A percentile compares a stretch with the other conserved stretches of the same genome.
Conservation (phyloP, 2,329 filamentous ascomycete species). For the Scytalidium sp. region DNA sequence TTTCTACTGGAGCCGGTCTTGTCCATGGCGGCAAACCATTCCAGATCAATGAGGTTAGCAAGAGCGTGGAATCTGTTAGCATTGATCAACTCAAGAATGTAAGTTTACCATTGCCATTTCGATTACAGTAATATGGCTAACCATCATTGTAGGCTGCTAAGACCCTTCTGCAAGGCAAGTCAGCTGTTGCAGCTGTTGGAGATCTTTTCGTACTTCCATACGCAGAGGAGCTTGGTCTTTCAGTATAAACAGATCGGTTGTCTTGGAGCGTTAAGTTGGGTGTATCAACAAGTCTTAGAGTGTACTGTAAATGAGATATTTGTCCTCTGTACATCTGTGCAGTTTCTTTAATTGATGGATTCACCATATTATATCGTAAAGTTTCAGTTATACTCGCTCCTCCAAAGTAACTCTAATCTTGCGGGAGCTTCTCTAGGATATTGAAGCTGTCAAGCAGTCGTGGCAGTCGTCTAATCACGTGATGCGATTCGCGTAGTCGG, state of each 20-base stretch:
- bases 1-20: slow-evolving; percentile 80
- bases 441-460: neutral
- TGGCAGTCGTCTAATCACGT: no score
- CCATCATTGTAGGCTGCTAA: slow-evolving; percentile 69
- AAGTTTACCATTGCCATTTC: slow-evolving; percentile 37
- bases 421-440: no score
- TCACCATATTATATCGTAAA: slow-evolving; percentile 1
- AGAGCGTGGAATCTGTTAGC: slow-evolving; percentile 77
- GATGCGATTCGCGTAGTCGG: neutral
- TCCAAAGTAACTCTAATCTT: no score
- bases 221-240: slow-evolving; percentile 90
- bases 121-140: slow-evolving; percentile 24
- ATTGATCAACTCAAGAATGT: slow-evolving; percentile 83
- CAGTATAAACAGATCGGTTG: slow-evolving; percentile 65
- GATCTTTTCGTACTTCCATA: slow-evolving; percentile 90
- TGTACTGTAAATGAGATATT: slow-evolving; percentile 30
- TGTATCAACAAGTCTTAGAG: slow-evolving; percentile 34
- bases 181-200: slow-evolving; percentile 83
- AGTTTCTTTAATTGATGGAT: neutral
- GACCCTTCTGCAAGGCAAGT: slow-evolving; percentile 82
- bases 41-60: slow-evolving; percentile 76
- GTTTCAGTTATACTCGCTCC: neutral
- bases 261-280: slow-evolving; percentile 14
- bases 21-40: slow-evolving; percentile 79
- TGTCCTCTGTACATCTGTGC: slow-evolving; percentile 3